Percentiles rank a stretch among this genome's conserved stretches.
Evolutionary conservation across 1,284 basidiomycete species (phyloP).

Genomic region (Hymenochaete sp.): DNA sequence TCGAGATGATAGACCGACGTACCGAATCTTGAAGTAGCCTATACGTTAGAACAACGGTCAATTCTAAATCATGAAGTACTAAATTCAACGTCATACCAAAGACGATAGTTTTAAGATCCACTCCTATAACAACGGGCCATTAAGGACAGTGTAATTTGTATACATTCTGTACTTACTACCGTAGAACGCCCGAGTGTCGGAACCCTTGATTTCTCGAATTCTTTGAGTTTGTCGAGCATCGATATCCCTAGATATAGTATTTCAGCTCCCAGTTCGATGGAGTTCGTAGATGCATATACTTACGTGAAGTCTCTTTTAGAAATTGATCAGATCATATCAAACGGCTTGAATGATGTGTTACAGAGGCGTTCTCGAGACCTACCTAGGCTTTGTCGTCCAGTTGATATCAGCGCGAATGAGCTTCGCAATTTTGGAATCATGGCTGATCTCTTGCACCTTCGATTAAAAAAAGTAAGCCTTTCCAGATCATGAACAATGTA

Average conservation of each 20-base stretch:
- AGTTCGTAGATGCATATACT: slow-evolving; percentile 20
- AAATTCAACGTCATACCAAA: slow-evolving; percentile 47
- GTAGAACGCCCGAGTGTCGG: slow-evolving; percentile 57
- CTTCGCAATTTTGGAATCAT: slow-evolving; percentile 69
- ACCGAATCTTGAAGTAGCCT: slow-evolving; percentile 51
- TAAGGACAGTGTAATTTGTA: not conserved
- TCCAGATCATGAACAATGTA: too few species aligned
- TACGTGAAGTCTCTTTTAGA: slow-evolving; percentile 61
- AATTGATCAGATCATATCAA: slow-evolving; percentile 6
- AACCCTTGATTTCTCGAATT: slow-evolving; percentile 60
- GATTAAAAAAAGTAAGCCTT: too few species aligned
- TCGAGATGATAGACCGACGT: slow-evolving; percentile 13
- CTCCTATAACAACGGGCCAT: slow-evolving; percentile 31
- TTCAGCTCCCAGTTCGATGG: not conserved
- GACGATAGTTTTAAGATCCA: slow-evolving; percentile 66
- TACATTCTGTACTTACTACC: slow-evolving; percentile 45
- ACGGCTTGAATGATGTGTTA: not conserved
- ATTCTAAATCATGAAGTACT: slow-evolving; percentile 24
- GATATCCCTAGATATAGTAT: slow-evolving; percentile 45
- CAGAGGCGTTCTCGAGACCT: slow-evolving; percentile 15
- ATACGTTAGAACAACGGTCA: not conserved
- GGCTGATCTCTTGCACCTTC: slow-evolving; percentile 73
- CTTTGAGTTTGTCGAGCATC: slow-evolving; percentile 74
- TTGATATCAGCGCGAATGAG: slow-evolving; percentile 71
- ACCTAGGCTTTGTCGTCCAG: slow-evolving; percentile 77